Base-by-base conservation (phyloP, 169 alveolate genomes). In the Plasmodium chabaudi region DNA sequence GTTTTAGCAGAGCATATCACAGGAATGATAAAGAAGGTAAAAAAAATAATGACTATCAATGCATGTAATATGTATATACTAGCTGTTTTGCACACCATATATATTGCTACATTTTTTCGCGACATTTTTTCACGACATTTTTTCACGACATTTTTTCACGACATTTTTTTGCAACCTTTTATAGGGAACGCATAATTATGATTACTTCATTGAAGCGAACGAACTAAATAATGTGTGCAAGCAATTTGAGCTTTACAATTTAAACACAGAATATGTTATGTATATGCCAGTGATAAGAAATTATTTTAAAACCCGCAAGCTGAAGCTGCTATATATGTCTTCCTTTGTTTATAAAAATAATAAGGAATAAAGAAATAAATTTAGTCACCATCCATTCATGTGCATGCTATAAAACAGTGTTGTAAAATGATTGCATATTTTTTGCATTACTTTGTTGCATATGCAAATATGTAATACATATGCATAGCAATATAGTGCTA, bases 151-250 rank as follows among this genome's bases (percentile, higher is more conserved):
- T n/a, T n/a, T n/a, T n/a, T n/a, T n/a, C n/a, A n/a, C n/a, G n/a
- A n/a, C n/a, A n/a, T 9, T 7, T 71, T 34, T 27, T 46, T 42
- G 7, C 56, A 42, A 17, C 15, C 21, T 64, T 39, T 47, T 27
- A 9, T 51, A 74, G 88, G 88, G 88, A n/a, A 74, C 88, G 13
- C 88, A 74, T 13, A 34, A 15, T 15, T 74, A 74, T 64, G 74
- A 74, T 9, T 47, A 61, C 15, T 74, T 60, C 27, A 74, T 74
- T 7, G 88, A 39, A 4, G 49, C 21, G 5, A 49, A 61, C 6
- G 57, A 74, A 57, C 71, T 74, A 19, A 49, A 39, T 5, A 39
- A 42, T 4, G 21, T 74, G 10, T 74, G 88, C 23, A 17, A 23
- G 9, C 67, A 12, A 1, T 46, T 44, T 46, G 39, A 74, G n/a